Evolutionary conservation across 2,329 filamentous ascomycete genomes (phyloP), one percentile per base, ranked within the genome.

Genomic region (Teratosphaeria viscida): DNA sequence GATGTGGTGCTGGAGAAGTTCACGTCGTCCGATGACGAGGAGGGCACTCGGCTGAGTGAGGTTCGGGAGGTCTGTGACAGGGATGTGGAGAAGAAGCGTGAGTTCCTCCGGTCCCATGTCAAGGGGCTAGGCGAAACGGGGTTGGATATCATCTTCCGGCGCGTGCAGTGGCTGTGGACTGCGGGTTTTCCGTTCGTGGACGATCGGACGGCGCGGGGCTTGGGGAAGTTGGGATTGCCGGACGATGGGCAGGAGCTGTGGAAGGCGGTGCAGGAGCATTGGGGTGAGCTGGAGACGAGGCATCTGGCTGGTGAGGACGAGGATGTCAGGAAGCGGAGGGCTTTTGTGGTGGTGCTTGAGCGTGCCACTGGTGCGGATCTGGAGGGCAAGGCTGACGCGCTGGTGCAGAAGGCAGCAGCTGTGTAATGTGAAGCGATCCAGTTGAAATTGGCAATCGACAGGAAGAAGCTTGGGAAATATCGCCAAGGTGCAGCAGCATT

Each of bases 41-140:
- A 71, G 7, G 71, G 73, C n/a, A 67, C 67, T 23, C 59, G 65
- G 52, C 43, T 74, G 52, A 64, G 68, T 23, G 69, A 67, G 54
- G 61, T 75, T n/a, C 66, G 73, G 8, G 62, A 69, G 26, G 68
- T 74, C 23, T 67, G 68, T 10, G 68, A 67, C 12, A 59, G 68
- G 23, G 64, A 71, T 61, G 63, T 66, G 23, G 66, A 69, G 16
- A 57, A 65, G 32, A 70, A 70, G 60, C 64, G 71, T n/a, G 66
- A 71, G 27, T 35, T 66, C 47, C 59, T 75, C 56, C 70, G 70
- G 62, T 66, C 62, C 23, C 69, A 66, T 57, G 70, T 77, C 63
- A 77, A 77, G 56, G 76, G 76, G 0, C 61, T 78, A 16, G 76
- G 74, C 2, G 67, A 71, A 55, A 75, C 72, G 1, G 76, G 75